Evolutionary conservation across 169 alveolate species (phyloP).

Genomic region (Eimeria sp.): DNA sequence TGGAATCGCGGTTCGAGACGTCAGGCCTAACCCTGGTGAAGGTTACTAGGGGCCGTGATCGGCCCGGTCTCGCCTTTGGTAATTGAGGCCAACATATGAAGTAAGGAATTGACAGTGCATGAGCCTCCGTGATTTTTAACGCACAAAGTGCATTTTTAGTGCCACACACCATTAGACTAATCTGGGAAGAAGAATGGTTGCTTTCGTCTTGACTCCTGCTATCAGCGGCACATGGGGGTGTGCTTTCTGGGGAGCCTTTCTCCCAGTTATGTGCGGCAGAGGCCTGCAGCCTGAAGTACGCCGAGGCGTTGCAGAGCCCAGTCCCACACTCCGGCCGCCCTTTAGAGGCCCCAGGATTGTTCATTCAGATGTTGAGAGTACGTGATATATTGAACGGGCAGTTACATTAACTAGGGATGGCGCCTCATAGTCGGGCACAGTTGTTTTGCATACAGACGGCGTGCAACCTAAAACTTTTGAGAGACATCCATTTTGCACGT

Average conservation of each 20-base stretch:
- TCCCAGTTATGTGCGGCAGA: neutral
- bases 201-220: no score
- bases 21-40: neutral
- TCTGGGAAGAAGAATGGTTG: neutral
- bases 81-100: neutral
- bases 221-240: no score
- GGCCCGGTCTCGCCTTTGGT: neutral
- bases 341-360: neutral
- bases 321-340: neutral
- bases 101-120: neutral
- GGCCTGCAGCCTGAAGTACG: neutral
- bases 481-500: neutral
- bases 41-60: neutral
- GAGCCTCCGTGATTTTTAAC: no score
- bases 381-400: neutral
- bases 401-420: neutral
- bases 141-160: neutral
- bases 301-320: neutral
- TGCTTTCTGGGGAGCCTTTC: neutral
- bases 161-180: neutral
- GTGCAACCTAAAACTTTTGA: neutral
- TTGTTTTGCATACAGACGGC: neutral
- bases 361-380: neutral
- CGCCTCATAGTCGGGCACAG: neutral
- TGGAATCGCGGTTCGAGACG: neutral